Evolutionary conservation across 805 yeast genomes (phyloP).

Genomic region (Candida ponderosae): DNA sequence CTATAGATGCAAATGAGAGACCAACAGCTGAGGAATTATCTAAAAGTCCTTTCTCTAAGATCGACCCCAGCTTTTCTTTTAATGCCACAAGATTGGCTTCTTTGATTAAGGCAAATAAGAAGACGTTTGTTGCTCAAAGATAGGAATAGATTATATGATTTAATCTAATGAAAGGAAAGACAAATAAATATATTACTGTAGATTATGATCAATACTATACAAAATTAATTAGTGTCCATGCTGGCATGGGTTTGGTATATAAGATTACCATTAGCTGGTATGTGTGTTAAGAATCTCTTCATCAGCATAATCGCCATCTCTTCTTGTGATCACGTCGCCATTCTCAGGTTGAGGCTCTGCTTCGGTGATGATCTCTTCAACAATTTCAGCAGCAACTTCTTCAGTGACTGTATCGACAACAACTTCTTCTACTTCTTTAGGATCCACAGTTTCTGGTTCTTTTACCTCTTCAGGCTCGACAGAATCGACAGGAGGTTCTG

Average conservation of each 20-base stretch:
- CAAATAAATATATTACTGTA: no score
- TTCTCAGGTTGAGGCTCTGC: no score
- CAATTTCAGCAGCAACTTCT: slow-evolving; percentile 29
- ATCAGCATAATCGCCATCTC: no score
- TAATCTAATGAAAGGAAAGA: no score
- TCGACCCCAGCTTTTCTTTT: slow-evolving; percentile 38
- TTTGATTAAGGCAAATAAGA: slow-evolving; percentile 38
- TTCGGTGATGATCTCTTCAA: no score
- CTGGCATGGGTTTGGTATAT: no score
- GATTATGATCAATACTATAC: no score
- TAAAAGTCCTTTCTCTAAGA: slow-evolving; percentile 42
- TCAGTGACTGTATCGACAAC: slow-evolving; percentile 34
- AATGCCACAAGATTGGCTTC: slow-evolving; percentile 46
- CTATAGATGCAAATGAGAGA: slow-evolving; percentile 68
- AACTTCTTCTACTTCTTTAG: neutral
- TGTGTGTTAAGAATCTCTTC: no score
- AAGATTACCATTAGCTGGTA: no score
- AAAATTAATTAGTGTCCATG: no score
- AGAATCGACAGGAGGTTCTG: neutral
- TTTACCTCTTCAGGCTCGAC: neutral
- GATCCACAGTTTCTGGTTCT: neutral
- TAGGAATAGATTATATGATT: no score
- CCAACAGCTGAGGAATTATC: slow-evolving; percentile 76
- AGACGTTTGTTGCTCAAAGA: slow-evolving; percentile 11
- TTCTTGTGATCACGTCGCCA: no score